Percentiles rank a stretch among this genome's conserved stretches.
phyloP scores from a whole-genome alignment of 148 eudicot genomes.

The Chenopodium album region DNA sequence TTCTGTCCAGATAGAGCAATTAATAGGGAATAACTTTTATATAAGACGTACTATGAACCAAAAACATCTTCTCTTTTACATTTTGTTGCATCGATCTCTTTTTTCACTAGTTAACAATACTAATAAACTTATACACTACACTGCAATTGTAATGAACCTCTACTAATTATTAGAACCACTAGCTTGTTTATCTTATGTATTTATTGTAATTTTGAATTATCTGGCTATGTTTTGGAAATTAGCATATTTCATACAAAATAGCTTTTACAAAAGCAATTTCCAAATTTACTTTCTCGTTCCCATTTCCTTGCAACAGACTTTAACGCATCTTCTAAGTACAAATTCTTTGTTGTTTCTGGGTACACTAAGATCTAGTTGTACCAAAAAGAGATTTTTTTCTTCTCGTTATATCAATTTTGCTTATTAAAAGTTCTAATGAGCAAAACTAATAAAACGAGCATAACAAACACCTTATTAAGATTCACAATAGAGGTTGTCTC shows the following conservation, averaged over 20 bases:
- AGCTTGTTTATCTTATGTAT: not conserved
- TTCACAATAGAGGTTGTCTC: too few relatives aligned
- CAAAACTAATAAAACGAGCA: too few relatives aligned
- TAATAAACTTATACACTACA: not conserved
- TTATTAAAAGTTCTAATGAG: too few relatives aligned
- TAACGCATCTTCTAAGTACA: not conserved
- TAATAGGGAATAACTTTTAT: not conserved
- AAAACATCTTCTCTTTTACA: not conserved
- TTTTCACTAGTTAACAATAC: not conserved
- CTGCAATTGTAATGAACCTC: not conserved
- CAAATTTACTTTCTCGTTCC: not conserved
- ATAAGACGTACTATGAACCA: not conserved
- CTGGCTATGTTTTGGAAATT: not conserved
- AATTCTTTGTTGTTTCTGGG: too few relatives aligned
- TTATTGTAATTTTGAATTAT: too few relatives aligned
- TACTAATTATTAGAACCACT: not conserved
- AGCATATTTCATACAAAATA: not conserved
- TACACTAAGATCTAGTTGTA: too few relatives aligned
- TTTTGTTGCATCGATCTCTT: not conserved
- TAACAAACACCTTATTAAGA: too few relatives aligned
- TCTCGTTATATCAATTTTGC: too few relatives aligned
- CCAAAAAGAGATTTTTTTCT: too few relatives aligned
- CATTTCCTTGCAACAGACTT: not conserved
- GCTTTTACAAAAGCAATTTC: not conserved
- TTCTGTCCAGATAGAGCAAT: not conserved